These are phyloP conservation scores for Diaporthe capsici DNA, from an alignment of 2,329 filamentous ascomycete genomes.

Conservation along the genomic window DNA sequence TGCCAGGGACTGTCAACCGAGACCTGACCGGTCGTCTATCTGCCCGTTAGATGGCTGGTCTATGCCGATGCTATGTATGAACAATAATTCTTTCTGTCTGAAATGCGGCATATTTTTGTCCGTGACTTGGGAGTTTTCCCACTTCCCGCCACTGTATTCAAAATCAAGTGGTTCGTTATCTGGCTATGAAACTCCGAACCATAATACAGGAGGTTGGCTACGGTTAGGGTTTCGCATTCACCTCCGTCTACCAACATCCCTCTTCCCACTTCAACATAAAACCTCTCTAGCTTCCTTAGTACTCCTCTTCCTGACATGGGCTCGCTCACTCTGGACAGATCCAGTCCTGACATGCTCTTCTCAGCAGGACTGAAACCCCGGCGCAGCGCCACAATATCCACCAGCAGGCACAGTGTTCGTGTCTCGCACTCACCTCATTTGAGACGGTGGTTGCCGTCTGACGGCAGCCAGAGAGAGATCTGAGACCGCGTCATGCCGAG, in stretches of 20 bases:
- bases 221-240: not conserved
- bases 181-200: not conserved
- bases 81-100: conserved; percentile 16
- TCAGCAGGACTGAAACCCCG: conserved; percentile 19
- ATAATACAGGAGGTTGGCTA: not conserved
- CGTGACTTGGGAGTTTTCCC: not conserved
- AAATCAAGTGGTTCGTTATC: not conserved
- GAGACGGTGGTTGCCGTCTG: conserved; percentile 20
- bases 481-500: not conserved
- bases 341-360: not conserved
- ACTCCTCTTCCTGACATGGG: not conserved
- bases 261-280: not conserved
- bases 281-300: not conserved
- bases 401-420: not conserved
- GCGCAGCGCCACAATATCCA: conserved; percentile 19
- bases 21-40: not conserved
- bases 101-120: not conserved
- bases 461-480: not conserved
- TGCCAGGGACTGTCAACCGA: not conserved
- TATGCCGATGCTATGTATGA: conserved; percentile 11
- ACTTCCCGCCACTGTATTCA: not conserved
- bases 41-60: not conserved
- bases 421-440: conserved; percentile 4
- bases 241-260: not conserved
- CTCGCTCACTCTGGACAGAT: not conserved